phyloP scores from a whole-genome alignment of 371 early-diverging fungal genomes.

The Gilbertella persicaria region DNA sequence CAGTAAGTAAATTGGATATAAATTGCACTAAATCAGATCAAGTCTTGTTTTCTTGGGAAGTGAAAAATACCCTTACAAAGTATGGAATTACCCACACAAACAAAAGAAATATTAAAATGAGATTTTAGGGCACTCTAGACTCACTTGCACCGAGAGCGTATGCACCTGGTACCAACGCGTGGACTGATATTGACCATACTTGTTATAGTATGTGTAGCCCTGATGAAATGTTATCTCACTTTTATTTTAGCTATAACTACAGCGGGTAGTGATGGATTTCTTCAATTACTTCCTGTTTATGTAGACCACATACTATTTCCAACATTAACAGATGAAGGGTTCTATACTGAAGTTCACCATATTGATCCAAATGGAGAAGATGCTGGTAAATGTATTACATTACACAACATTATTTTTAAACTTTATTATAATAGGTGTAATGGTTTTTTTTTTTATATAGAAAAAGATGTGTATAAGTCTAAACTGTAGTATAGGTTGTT shows the following conservation, averaged over 20 bases:
- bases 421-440: conserved; percentile 18
- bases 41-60: conserved; percentile 57
- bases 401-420: background rate
- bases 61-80: conserved; percentile 58
- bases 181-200: conserved; percentile 48
- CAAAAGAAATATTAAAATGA: too few species aligned
- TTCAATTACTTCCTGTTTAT: conserved; percentile 48
- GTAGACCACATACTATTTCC: conserved; percentile 61
- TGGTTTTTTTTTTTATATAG: background rate
- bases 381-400: conserved; percentile 30
- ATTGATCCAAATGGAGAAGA: conserved; percentile 39
- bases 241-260: conserved; percentile 47
- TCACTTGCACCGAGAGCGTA: conserved; percentile 57
- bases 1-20: conserved; percentile 51
- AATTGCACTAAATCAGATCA: too few species aligned
- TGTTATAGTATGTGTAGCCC: conserved; percentile 55
- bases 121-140: conserved; percentile 58
- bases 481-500: conserved; percentile 22
- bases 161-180: conserved; percentile 61
- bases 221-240: too few species aligned
- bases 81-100: too few species aligned
- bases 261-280: conserved; percentile 59
- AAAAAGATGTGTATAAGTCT: background rate
- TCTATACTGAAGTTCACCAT: conserved; percentile 55
- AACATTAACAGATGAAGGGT: conserved; percentile 55